phyloP scores from a whole-genome alignment of 345 rosid species.

The Hibiscus mutabilis region DNA sequence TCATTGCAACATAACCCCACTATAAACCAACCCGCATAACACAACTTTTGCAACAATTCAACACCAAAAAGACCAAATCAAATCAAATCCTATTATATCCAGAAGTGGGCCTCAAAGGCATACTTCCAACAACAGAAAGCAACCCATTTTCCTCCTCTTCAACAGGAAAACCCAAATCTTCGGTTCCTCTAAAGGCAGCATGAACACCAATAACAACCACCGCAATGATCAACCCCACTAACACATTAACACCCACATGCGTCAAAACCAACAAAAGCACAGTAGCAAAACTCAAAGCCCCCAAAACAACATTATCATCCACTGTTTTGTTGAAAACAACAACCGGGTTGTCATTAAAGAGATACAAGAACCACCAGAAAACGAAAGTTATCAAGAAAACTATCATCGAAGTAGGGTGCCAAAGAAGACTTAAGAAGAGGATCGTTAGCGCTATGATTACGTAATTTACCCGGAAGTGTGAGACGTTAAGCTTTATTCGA shows the following conservation, averaged over 20 bases:
- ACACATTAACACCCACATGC: constrained; percentile 64
- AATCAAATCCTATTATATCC: constrained; percentile 51
- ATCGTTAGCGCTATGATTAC: constrained; percentile 40
- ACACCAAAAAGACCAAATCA: constrained; percentile 16
- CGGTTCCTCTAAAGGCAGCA: constrained; percentile 50
- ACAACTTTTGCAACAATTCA: background rate
- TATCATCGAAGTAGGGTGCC: constrained; percentile 74
- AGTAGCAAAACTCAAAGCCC: constrained; percentile 47
- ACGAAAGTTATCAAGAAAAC: constrained; percentile 53
- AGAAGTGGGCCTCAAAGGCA: constrained; percentile 32
- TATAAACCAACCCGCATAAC: background rate
- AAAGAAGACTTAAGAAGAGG: constrained; percentile 66
- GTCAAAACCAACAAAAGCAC: constrained; percentile 63
- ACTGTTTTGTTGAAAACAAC: constrained; percentile 35
- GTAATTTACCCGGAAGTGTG: constrained; percentile 76
- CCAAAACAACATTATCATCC: constrained; percentile 25
- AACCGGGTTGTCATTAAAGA: constrained; percentile 48
- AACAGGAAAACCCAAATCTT: constrained; percentile 69
- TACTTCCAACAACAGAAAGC: constrained; percentile 49
- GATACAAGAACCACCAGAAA: constrained; percentile 72
- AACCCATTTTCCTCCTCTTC: constrained; percentile 66
- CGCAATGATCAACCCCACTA: constrained; percentile 55
- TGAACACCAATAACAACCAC: constrained; percentile 56
- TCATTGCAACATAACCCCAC: background rate
- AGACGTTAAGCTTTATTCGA: constrained; percentile 43